Evolutionary conservation across 2,329 filamentous ascomycete species (phyloP), one percentile per base, ranked within the genome.

Genomic region (Microdochium paspali): DNA sequence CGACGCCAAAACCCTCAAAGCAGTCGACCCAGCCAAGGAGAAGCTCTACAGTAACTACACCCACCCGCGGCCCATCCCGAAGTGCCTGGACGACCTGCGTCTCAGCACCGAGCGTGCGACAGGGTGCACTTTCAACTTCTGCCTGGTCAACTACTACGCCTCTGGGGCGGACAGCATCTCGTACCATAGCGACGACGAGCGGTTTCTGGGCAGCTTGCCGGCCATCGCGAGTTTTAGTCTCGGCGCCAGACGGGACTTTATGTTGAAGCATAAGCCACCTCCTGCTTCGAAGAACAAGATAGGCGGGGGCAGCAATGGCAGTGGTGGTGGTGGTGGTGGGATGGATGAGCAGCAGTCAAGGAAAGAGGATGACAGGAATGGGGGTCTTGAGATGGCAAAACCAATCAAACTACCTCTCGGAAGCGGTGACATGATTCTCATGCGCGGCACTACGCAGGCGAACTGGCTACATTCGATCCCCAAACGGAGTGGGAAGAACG

Each of bases 111-210:
- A 91, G 62, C 71, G 73, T 4, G 77, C 79, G 0, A 87, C 84
- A 1, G 74, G 73, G n/a, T 77, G 78, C 56, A 73, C 59, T 1
- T 91, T 85, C 66, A 91, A 91, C 60, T 88, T 90, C 60, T 86
- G 82, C 50, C 73, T 91, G 1, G 84, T 91, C 4, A 91, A 91
- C 58, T 91, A 91, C 66, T 91, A 91, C 59, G 82, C 83, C n/a
- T 78, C 77, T 3, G 86, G 87, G 0, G 69, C 79, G 5, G 86
- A 91, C 61, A 87, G 83, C 54, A 91, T 91, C 44, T 77, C 82
- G 10, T 91, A 85, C 58, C 86, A 91, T 63, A 86, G 82, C 44
- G 87, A 91, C 54, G 86, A 91, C 57, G 87, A 91, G 68, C 72
- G 78, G 5, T 93, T 91, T 54, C 73, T 91, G 0, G 87, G 86